Percentiles rank a stretch among this genome's conserved stretches.
These are phyloP conservation scores for Leishmania aethiopica DNA, from an alignment of 208 protist species.

Conservation along the genomic window DNA sequence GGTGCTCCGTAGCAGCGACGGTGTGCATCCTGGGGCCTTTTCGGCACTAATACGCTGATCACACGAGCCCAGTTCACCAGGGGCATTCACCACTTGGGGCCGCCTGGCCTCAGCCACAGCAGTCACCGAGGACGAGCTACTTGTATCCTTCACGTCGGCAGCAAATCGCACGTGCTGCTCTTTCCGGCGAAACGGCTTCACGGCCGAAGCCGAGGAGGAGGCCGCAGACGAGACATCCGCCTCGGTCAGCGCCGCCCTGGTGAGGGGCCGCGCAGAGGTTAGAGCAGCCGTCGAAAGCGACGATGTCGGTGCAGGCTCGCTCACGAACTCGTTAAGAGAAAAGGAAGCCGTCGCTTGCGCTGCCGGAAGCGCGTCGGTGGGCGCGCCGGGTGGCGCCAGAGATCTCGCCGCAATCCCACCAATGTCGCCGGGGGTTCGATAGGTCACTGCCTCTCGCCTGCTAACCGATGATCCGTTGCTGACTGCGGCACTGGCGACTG, in stretches of 20 bases:
- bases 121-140: too few relatives aligned
- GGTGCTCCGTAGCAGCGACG: slow-evolving; percentile 20
- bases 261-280: background rate
- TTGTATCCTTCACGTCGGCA: background rate
- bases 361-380: background rate
- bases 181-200: slow-evolving; percentile 7
- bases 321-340: background rate
- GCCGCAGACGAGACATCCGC: background rate
- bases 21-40: background rate
- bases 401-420: background rate
- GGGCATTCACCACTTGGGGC: background rate
- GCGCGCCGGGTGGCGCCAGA: background rate
- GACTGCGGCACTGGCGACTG: background rate
- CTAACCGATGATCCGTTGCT: background rate
- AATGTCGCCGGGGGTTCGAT: slow-evolving; percentile 49
- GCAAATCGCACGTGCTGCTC: slow-evolving; percentile 42
- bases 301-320: background rate
- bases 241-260: background rate
- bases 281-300: background rate
- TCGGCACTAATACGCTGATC: background rate
- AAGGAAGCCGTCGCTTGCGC: background rate
- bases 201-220: slow-evolving; percentile 2
- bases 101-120: background rate
- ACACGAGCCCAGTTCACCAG: slow-evolving; percentile 1
- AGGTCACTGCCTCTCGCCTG: background rate